Percentiles rank a stretch among this genome's conserved stretches.
Evolutionary conservation across 257 asterid genomes (phyloP).

Genomic region (Gentiana straminea): DNA sequence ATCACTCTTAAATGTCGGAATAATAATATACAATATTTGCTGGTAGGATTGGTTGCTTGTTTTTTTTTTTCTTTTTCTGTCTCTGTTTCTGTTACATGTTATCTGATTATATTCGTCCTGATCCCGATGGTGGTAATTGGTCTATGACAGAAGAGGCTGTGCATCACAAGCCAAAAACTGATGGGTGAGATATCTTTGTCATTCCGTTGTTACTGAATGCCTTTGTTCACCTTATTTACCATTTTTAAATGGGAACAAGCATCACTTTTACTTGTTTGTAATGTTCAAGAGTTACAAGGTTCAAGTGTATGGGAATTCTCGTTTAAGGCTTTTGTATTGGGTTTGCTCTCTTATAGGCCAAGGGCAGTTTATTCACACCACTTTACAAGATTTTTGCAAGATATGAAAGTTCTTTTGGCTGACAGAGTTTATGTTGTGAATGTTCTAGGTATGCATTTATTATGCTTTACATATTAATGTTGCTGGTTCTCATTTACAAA

Average conservation of each 20-base stretch:
- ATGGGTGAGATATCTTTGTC: conserved; percentile 28
- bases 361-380: conserved; percentile 18
- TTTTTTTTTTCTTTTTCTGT: too few relatives aligned
- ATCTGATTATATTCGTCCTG: conserved; percentile 13
- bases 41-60: too few relatives aligned
- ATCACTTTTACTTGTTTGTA: too few relatives aligned
- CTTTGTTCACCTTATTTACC: too few relatives aligned
- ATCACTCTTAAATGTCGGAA: too few relatives aligned
- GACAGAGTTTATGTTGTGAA: conserved; percentile 72
- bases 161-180: conserved; percentile 26
- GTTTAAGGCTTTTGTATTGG: neutral
- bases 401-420: conserved; percentile 50
- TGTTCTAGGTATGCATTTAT: conserved; percentile 58
- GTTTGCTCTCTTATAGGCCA: conserved; percentile 33
- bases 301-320: too few relatives aligned
- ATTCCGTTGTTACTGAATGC: neutral
- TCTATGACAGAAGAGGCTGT: conserved; percentile 21
- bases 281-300: too few relatives aligned
- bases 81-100: neutral
- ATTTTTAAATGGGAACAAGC: too few relatives aligned
- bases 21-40: too few relatives aligned
- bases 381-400: conserved; percentile 33
- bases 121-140: conserved; percentile 29
- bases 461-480: conserved; percentile 7
- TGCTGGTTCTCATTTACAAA: neutral